These are phyloP conservation scores for Eucommia ulmoides DNA, from an alignment of 257 asterid species.

Conservation along the genomic window DNA sequence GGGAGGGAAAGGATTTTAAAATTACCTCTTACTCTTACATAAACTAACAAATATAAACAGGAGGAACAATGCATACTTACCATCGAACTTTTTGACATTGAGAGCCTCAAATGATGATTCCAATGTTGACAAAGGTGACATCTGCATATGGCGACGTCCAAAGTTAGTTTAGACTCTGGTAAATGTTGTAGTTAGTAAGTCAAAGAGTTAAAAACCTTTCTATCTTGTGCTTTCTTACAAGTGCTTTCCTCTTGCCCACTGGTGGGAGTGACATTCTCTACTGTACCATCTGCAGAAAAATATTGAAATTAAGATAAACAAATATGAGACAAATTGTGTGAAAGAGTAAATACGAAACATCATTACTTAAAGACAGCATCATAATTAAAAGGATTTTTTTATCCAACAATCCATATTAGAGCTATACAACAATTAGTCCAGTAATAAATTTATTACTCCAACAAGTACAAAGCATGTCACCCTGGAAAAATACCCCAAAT, in stretches of 20 bases:
- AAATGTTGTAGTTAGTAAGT: conserved; percentile 2
- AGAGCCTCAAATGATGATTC: conserved; percentile 80
- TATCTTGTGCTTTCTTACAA: conserved; percentile 48
- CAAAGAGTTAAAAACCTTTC: conserved; percentile 38
- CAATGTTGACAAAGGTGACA: conserved; percentile 78
- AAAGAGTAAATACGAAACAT: no score
- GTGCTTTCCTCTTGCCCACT: conserved; percentile 32
- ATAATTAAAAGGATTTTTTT: no score
- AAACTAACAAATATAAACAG: no score
- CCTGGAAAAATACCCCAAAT: no score
- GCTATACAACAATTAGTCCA: no score
- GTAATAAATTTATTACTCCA: no score
- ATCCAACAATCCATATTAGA: no score
- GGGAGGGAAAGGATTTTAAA: conserved; percentile 5
- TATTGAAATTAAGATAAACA: conserved; percentile 3
- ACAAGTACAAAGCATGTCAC: no score
- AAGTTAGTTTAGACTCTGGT: conserved; percentile 12
- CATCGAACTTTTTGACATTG: conserved; percentile 87
- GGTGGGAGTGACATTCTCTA: conserved; percentile 28
- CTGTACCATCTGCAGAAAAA: conserved; percentile 30
- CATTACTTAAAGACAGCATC: no score
- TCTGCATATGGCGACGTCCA: conserved; percentile 38
- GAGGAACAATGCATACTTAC: conserved; percentile 53
- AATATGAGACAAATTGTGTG: no score
- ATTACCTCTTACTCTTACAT: no score